Base-by-base conservation (phyloP, 2,329 filamentous ascomycete genomes). In the Coleophoma crateriformis region DNA sequence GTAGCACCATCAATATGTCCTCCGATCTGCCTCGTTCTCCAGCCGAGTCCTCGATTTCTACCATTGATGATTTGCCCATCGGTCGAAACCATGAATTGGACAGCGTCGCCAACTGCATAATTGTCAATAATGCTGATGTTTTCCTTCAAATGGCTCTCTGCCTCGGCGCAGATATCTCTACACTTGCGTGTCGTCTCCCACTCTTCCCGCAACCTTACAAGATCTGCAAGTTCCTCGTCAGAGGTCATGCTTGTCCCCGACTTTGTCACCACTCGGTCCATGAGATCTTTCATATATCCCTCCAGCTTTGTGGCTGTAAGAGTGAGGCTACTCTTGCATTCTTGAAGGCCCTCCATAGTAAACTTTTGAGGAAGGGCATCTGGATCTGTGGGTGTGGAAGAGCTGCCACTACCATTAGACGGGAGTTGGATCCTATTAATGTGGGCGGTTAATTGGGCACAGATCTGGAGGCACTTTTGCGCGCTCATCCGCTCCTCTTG, bases 1-100 rank as follows among this genome's bases (percentile, higher is more conserved):
- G 61, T 58, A 5, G 48, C 48, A 49, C 66, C 55, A 50, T 57
- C 51, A 15, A 68, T 47, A 47, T 67, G 54, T 47, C 64, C 64
- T 51, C 64, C 64, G 38, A 68, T 58, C 53, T 68, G 64, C 53
- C 61, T 66, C 17, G 54, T 60, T 52, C 62, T 65, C 61, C 61
- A 65, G n/a, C 57, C 58, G 52, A 60, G 47, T 42, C 58, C 59
- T 52, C 57, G 55, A 51, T 68, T 68, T 50, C 52, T 67, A 38
- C 64, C 62, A 46, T 66, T 59, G 47, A 68, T 53, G 32, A 59
- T 52, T 33, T 64, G 60, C n/a, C 62, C 63, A 50, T 65, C 61
- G 11, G 65, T 61, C 34, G 66, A 69, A 42, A 68, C 64, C 65
- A 68, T 68, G 47, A 67, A 66, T 47, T 68, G 64, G 7, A 68